Base-by-base conservation (phyloP, 345 rosid genomes). In the Isatis tinctoria region DNA sequence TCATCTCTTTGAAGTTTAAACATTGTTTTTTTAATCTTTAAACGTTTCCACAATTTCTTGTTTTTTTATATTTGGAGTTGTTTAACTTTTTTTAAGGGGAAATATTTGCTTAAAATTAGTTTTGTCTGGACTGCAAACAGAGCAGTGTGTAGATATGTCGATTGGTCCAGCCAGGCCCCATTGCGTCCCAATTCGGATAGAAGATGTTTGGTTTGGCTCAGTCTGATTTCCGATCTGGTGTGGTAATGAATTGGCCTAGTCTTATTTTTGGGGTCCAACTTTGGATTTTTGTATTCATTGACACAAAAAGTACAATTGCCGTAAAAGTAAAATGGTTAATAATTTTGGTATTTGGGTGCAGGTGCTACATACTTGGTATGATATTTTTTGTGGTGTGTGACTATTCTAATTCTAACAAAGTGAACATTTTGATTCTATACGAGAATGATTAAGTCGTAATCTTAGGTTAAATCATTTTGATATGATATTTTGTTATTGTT, bases 391-490 rank as follows among this genome's bases (percentile, higher is more conserved):
- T n/a, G n/a, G n/a, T n/a, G n/a, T n/a, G 32, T 68, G 63, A 68
- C 65, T 20, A 26, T 26, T 53, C 10, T 52, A 52, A 11, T 69
- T 51, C 6, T 26, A 69, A 54, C 65, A 54, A 54, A 33, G 60
- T 54, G 75, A 62, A 14, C 51, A 63, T 54, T 44, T 63, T 35
- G 79, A 63, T 56, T 54, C 30, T 26, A 70, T 76, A 76, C 60
- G 53, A 76, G 71, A 76, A 76, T 63, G 60, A 63, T 76, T 63
- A 70, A 75, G 66, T 69, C 60, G 11, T 70, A 69, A 76, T 70
- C 67, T 76, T 63, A 70, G 10, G 71, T 76, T 63, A 63, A 35
- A 69, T 76, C 60, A 69, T 63, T 69, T 24, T 76, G 74, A 76
- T 69, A 43, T 76, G 70, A 54, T 53, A 75, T 39, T 75, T 74